Evolutionary conservation across 768 basidiomycete genomes (phyloP), one percentile per base, ranked within the genome.

Genomic region (Cyclocybe aegerita): DNA sequence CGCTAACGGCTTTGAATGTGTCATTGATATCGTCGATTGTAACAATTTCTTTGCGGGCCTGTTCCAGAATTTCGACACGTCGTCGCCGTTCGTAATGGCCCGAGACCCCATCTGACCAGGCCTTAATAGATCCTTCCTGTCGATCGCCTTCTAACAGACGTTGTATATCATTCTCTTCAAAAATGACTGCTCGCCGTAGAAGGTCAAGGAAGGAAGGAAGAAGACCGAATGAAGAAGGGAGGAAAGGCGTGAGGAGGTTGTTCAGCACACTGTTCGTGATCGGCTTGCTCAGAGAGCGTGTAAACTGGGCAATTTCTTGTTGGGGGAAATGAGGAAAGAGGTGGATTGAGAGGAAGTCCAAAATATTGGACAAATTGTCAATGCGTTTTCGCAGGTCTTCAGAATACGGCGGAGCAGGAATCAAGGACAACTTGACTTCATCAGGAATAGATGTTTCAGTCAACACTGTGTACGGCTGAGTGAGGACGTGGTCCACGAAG

Each of bases 51-150:
- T 59, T 59, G 49, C 92, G 74, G 10, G 81, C 77, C n/a, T 67
- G 66, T 37, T 88, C 83, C 5, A 93, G 73, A 39, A 93, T 80
- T 45, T 74, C 71, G 32, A 79, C 69, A 10, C 93, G 77, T 58
- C 92, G 69, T 57, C 86, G 82, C 52, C 82, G 81, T 64, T 93
- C 93, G 64, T 93, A 96, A 65, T 92, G 89, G 2, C 75, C 68
- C 12, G 81, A 78, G 9, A 90, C 75, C 4, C 81, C 78, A 43
- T 85, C 77, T 3, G 78, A 79, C 90, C 93, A 96, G 5, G 67
- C 59, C 59, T 80, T 78, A 48, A 95, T 79, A 6, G 82, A 70
- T 17, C 70, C 71, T 39, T 85, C 82, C 4, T 69, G 67, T 9
- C 56, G 48, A 15, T 74, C 76, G 47, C 74, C 77, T 10, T 77